Evolutionary conservation across 768 basidiomycete species (phyloP).

Genomic region (Boletus sp.): DNA sequence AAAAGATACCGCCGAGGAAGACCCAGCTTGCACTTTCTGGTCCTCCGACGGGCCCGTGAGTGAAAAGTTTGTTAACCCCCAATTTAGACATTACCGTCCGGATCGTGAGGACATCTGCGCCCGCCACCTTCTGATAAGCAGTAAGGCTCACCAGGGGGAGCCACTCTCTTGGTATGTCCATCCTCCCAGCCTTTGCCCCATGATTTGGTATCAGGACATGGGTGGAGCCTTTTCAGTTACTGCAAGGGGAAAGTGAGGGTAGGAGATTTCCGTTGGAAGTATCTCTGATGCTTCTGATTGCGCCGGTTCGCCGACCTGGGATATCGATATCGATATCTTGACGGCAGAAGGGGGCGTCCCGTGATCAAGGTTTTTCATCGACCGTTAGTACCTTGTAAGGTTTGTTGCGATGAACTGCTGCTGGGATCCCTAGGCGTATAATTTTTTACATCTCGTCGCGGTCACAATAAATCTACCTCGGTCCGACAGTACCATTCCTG

Average conservation of each 20-base stretch:
- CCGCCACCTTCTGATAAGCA: neutral
- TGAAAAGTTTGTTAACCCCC: conserved; percentile 8
- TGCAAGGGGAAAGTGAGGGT: neutral
- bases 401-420: neutral
- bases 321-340: neutral
- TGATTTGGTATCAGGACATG: neutral
- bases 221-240: neutral
- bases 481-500: neutral
- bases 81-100: conserved; percentile 7
- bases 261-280: neutral
- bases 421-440: neutral
- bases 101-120: neutral
- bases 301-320: neutral
- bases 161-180: neutral
- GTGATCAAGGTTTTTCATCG: neutral
- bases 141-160: neutral
- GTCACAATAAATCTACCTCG: neutral
- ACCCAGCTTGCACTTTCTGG: neutral
- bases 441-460: neutral
- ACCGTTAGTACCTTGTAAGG: neutral
- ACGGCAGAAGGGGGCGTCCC: too few species aligned
- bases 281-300: neutral
- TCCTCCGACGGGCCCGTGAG: conserved; percentile 1
- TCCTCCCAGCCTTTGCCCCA: neutral
- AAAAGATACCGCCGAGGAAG: neutral